Percentiles rank a stretch among this genome's conserved stretches.
Evolutionary conservation across 2,329 filamentous ascomycete genomes (phyloP).

Genomic region (Colletotrichum sublineola): DNA sequence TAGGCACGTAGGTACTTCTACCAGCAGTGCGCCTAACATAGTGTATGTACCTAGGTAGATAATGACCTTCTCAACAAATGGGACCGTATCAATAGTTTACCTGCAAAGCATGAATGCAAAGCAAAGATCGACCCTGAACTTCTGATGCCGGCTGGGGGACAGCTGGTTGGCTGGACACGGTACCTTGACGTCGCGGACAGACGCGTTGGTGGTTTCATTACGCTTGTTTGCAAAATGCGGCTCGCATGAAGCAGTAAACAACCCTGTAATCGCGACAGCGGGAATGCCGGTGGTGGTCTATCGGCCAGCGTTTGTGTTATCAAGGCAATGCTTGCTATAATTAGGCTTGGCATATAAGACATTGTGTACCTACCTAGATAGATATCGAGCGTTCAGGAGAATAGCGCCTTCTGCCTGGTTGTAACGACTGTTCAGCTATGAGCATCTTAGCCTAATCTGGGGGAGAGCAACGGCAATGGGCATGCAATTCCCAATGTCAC

Average conservation of each 20-base stretch:
- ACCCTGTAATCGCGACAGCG: background rate
- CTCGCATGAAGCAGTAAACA: constrained; percentile 33
- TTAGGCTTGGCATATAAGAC: background rate
- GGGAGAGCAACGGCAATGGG: background rate
- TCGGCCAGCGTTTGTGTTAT: background rate
- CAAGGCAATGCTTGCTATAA: constrained; percentile 9
- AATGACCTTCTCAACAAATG: constrained; percentile 3
- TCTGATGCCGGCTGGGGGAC: background rate
- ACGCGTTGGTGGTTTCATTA: constrained; percentile 30
- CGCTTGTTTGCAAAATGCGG: constrained; percentile 24
- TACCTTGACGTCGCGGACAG: constrained; percentile 13
- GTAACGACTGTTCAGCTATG: background rate
- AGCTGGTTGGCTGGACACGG: constrained; percentile 6
- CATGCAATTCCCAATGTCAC: background rate
- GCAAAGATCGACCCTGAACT: constrained; percentile 3
- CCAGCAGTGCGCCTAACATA: background rate
- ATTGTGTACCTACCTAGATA: background rate
- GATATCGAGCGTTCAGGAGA: background rate
- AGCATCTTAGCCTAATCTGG: background rate
- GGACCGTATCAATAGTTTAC: background rate
- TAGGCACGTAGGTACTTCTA: no score
- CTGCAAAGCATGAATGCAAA: constrained; percentile 9
- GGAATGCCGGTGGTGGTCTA: background rate
- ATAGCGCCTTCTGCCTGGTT: background rate
- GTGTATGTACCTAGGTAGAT: no score